Percentiles rank a stretch among this genome's conserved stretches.
Evolutionary conservation across 495 filamentous ascomycete genomes (phyloP).

Genomic region (Aspergillus steynii): DNA sequence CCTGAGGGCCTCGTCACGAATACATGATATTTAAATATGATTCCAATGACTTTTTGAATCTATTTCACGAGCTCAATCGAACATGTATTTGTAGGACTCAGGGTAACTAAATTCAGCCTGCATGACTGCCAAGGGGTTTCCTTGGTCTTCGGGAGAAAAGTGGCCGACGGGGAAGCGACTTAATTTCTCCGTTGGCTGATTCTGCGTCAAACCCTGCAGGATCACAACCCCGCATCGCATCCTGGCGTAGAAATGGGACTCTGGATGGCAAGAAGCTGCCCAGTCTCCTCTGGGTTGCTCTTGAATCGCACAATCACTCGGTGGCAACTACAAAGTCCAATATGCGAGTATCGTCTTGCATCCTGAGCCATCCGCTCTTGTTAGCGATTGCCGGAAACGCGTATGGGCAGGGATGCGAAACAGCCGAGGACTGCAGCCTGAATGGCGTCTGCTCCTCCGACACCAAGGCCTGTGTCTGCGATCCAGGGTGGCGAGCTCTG

Average conservation of each 20-base stretch:
- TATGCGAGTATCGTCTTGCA: neutral
- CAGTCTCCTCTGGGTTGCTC: no score
- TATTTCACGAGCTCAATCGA: no score
- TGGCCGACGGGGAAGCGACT: no score
- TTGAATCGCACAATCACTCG: no score
- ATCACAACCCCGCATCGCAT: neutral
- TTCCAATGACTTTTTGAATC: no score
- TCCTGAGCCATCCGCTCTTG: neutral
- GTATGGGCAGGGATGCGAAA: slow-evolving; percentile 19
- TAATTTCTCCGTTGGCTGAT: slow-evolving; percentile 2
- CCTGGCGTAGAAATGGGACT: neutral
- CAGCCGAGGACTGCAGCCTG: slow-evolving; percentile 44
- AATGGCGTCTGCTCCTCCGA: slow-evolving; percentile 33
- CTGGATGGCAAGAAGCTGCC: no score
- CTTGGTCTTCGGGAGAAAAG: no score
- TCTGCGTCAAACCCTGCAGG: neutral
- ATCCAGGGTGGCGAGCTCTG: slow-evolving; percentile 37
- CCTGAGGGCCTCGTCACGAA: no score
- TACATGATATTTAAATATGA: no score
- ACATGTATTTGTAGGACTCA: no score
- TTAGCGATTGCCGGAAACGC: neutral
- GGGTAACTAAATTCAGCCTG: no score
- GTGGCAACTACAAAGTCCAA: neutral
- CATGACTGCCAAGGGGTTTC: no score
- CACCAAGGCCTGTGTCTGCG: slow-evolving; percentile 28